A percentile compares a stretch with the other conserved stretches of the same genome.
Evolutionary conservation across 2,329 filamentous ascomycete species (phyloP).

Genomic region (Harringtonia aguacate): DNA sequence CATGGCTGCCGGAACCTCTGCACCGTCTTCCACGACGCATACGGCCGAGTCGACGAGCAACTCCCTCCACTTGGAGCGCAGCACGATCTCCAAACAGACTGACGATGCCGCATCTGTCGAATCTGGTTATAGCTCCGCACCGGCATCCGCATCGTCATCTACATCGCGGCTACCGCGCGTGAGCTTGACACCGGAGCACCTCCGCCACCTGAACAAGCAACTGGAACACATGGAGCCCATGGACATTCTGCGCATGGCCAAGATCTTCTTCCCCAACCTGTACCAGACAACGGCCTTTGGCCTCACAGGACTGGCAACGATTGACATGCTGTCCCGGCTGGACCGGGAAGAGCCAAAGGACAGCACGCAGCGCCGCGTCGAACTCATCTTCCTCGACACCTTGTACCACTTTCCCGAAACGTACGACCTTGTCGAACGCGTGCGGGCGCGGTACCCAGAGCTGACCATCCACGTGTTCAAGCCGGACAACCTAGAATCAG

Average conservation of each 20-base stretch:
- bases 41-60: slow-evolving; percentile 1
- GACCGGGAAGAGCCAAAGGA: slow-evolving; percentile 39
- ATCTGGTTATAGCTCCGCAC: slow-evolving; percentile 71
- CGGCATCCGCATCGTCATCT: slow-evolving; percentile 36
- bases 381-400: slow-evolving; percentile 74
- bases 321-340: slow-evolving; percentile 78
- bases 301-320: slow-evolving; percentile 66
- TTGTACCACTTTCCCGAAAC: slow-evolving; percentile 76
- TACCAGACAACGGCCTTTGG: slow-evolving; percentile 82
- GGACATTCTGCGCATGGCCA: slow-evolving; percentile 88
- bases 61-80: slow-evolving; percentile 24
- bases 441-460: slow-evolving; percentile 66
- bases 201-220: slow-evolving; percentile 84
- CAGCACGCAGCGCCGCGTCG: slow-evolving; percentile 29
- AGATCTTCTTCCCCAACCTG: slow-evolving; percentile 79
- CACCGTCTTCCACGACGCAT: neutral
- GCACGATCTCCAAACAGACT: slow-evolving; percentile 29
- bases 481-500: slow-evolving; percentile 63
- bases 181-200: slow-evolving; percentile 76
- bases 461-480: slow-evolving; percentile 82
- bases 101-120: slow-evolving; percentile 41
- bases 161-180: slow-evolving; percentile 64
- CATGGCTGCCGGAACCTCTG: neutral
- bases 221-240: slow-evolving; percentile 79
- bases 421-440: slow-evolving; percentile 59